Conservation (phyloP, 805 yeast genomes). For the Lachancea cidri region DNA sequence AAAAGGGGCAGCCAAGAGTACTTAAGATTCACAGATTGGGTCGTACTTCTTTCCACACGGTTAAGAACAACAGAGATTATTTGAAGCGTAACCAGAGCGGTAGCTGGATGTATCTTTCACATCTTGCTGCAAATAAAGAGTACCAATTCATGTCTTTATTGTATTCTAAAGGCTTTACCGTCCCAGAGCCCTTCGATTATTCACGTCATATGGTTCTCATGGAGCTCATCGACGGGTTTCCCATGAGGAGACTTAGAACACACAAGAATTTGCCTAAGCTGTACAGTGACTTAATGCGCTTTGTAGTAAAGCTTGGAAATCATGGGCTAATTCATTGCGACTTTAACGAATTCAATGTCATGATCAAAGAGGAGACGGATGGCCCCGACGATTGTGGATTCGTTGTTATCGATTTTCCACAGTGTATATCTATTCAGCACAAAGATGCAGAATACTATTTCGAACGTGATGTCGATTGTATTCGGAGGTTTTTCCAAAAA, state of each 20-base stretch:
- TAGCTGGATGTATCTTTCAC: slow-evolving; percentile 89
- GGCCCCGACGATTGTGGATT: slow-evolving; percentile 56
- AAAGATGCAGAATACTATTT: slow-evolving; percentile 83
- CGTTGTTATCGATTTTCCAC: slow-evolving; percentile 96
- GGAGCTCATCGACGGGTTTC: slow-evolving; percentile 87
- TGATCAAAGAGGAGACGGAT: slow-evolving; percentile 56
- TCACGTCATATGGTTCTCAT: slow-evolving; percentile 90
- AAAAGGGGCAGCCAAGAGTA: slow-evolving; percentile 60
- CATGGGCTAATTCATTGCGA: slow-evolving; percentile 96
- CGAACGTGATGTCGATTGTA: slow-evolving; percentile 89
- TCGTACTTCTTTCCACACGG: slow-evolving; percentile 86
- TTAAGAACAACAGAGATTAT: slow-evolving; percentile 91
- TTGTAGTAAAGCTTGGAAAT: slow-evolving; percentile 76
- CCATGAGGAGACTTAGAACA: slow-evolving; percentile 76
- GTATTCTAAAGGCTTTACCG: slow-evolving; percentile 68
- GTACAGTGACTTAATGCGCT: slow-evolving; percentile 81
- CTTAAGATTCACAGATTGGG: slow-evolving; percentile 91
- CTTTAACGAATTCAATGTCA: slow-evolving; percentile 93
- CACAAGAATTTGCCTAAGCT: slow-evolving; percentile 65
- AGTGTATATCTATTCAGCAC: slow-evolving; percentile 91
- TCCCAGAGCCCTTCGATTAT: slow-evolving; percentile 84
- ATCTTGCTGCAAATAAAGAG: slow-evolving; percentile 90
- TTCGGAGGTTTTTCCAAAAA: slow-evolving; percentile 73
- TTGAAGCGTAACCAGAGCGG: slow-evolving; percentile 61
- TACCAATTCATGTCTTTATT: slow-evolving; percentile 80